Evolutionary conservation across 176 grass and related monocot genomes (phyloP).

Genomic region (Zoysia japonica): DNA sequence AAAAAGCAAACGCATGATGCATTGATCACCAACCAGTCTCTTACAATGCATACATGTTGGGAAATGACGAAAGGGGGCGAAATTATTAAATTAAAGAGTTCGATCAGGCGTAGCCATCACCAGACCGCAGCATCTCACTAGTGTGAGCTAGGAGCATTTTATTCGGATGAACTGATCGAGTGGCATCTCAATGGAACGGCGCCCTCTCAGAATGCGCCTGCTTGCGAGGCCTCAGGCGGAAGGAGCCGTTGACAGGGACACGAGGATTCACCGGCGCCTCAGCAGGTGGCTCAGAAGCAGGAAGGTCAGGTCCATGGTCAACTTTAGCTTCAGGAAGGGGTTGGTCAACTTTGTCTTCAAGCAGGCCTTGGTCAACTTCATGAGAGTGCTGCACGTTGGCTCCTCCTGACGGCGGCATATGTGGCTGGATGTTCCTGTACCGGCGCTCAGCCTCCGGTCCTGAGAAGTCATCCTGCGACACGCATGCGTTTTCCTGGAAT

Average conservation of each 20-base stretch:
- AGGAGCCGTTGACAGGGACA: too few relatives aligned
- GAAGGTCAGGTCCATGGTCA: too few relatives aligned
- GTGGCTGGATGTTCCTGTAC: neutral
- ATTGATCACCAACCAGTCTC: too few relatives aligned
- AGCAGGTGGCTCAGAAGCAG: too few relatives aligned
- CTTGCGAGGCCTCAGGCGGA: constrained; percentile 9
- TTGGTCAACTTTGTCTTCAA: neutral
- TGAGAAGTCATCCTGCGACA: constrained; percentile 17
- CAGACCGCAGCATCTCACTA: neutral
- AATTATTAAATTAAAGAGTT: too few relatives aligned
- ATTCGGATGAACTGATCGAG: neutral
- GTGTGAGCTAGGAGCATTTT: neutral
- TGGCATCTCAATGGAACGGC: constrained; percentile 25
- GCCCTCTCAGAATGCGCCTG: neutral
- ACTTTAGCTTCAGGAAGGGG: neutral
- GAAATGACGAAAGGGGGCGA: too few relatives aligned
- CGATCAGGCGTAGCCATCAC: constrained; percentile 8
- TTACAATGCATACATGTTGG: too few relatives aligned
- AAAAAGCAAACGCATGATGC: too few relatives aligned
- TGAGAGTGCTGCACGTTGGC: too few relatives aligned
- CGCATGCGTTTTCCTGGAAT: neutral
- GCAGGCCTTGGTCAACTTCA: neutral
- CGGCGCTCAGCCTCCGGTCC: constrained; percentile 19
- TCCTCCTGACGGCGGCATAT: neutral
- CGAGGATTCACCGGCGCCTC: too few relatives aligned